Evolutionary conservation across 2,329 filamentous ascomycete genomes (phyloP), one percentile per base, ranked within the genome.

Genomic region (Diaporthe sp.): DNA sequence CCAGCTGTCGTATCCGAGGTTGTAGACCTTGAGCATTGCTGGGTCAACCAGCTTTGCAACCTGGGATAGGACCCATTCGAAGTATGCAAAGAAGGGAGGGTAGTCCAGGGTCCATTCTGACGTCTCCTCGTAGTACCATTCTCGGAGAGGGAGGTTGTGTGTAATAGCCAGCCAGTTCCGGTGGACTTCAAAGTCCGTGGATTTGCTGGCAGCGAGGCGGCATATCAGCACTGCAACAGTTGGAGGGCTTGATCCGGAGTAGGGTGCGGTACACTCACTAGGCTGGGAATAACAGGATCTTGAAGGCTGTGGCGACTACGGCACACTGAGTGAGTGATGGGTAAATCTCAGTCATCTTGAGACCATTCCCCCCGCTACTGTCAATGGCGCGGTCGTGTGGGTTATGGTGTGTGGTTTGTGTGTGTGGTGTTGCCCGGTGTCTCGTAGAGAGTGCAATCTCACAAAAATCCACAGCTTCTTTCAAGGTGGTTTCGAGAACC

Each of bases 91-190:
- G 86, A 98, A 98, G 10, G 97, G 97, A 42, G 97, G 97, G 82
- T 99, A 99, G 86, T 99, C 97, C 81, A 99, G 92, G 0, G 97
- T 99, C 97, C 97, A 99, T 95, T 98, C 95, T 75, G 97, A 99
- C 2, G 96, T 98, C 86, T 96, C 93, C 88, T 99, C 97, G 82
- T 93, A 96, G 85, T 99, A 99, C 97, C 97, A 99, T 78, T 97
- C 89, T 83, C 94, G 92, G 68, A 96, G 85, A 4, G 96, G 94
- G 28, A 98, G 89, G 76, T 94, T 97, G 85, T 98, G 89, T 6
- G 97, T 98, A 79, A 98, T 95, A 77, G 97, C 97, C 54, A 99
- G 92, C 97, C 97, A 99, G 87, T 99, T 99, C 78, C 97, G 93
- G 85, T 99, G 97, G 72, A 99, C 97, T 84, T 99, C 97, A 81